phyloP scores from a whole-genome alignment of 2,329 filamentous ascomycete genomes.

The Cadophora gregata region DNA sequence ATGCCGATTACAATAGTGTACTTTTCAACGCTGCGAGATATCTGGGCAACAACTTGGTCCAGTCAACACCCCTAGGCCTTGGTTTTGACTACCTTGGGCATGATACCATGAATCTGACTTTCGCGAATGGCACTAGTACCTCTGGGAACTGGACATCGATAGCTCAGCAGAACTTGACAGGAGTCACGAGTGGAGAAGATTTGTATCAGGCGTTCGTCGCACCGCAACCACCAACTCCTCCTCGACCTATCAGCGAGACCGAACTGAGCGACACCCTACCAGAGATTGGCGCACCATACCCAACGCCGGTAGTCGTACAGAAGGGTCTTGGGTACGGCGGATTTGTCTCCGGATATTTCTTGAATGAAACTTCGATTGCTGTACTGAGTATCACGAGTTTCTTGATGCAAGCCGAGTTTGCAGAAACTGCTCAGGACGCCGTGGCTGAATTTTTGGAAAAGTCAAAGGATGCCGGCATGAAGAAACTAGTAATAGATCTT shows the following conservation, averaged over 20 bases:
- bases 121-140: slow-evolving; percentile 46
- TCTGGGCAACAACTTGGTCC: slow-evolving; percentile 23
- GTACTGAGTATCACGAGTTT: slow-evolving; percentile 32
- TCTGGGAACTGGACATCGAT: slow-evolving; percentile 41
- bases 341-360: slow-evolving; percentile 32
- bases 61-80: slow-evolving; percentile 29
- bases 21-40: slow-evolving; percentile 39
- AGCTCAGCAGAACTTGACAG: slow-evolving; percentile 35
- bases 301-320: slow-evolving; percentile 25
- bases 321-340: slow-evolving; percentile 26
- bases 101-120: slow-evolving; percentile 43
- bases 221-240: slow-evolving; percentile 8
- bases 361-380: slow-evolving; percentile 31
- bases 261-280: neutral
- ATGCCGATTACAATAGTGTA: slow-evolving; percentile 48
- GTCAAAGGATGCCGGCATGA: slow-evolving; percentile 57
- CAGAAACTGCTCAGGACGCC: neutral
- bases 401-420: slow-evolving; percentile 33
- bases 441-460: slow-evolving; percentile 49
- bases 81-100: slow-evolving; percentile 44
- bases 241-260: neutral
- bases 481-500: slow-evolving; percentile 65
- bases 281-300: slow-evolving; percentile 27
- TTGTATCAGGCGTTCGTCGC: slow-evolving; percentile 26
- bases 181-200: slow-evolving; percentile 29